Evolutionary conservation across 345 rosid species (phyloP), one percentile per base, ranked within the genome.

Genomic region (Populus simonii): DNA sequence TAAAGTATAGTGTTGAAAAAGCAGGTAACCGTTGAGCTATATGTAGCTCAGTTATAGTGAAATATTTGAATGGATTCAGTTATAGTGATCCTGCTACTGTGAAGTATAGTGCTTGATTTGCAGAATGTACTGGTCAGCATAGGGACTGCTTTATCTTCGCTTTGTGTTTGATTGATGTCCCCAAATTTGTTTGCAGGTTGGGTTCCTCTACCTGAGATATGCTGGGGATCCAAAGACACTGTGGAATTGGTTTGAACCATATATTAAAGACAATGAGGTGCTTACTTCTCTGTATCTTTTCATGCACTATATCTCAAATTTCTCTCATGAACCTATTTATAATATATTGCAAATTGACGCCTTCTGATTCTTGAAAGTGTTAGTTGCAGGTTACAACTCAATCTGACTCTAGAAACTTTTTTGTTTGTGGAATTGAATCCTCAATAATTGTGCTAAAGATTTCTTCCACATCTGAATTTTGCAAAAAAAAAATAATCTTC

Each of bases 231-330:
- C 99, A 55, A 96, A 93, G 89, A 93, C 97, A 33, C 69, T 96
- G 57, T 96, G 99, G 98, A 86, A 84, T 81, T 96, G 99, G 98
- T 96, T 81, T 84, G 99, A 96, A 72, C 95, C 94, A 41, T 96
- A 93, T 80, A 80, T 93, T 59, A 88, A 88, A 84, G 99, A 93
- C 82, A 97, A 92, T 12, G 99, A 93, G 98, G 99, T 96, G 88
- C 76, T 68, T 96, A 88, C 76, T 68, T 55, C 35, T 66, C 22
- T 66, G 6, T 16, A 66, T 27, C 8, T 38, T 66, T 66, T n/a
- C 22, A 17, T 27, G 62, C 8, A 57, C 62, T 57, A 8, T 39
- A 27, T 22, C 23, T 25, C 7, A 66, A 29, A 33, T 27, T 31
- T 27, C 22, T 66, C 38, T 66, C 9, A 7, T 17, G 22, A 31